Conservation (phyloP, 257 asterid species). For the Eustoma russellianum region DNA sequence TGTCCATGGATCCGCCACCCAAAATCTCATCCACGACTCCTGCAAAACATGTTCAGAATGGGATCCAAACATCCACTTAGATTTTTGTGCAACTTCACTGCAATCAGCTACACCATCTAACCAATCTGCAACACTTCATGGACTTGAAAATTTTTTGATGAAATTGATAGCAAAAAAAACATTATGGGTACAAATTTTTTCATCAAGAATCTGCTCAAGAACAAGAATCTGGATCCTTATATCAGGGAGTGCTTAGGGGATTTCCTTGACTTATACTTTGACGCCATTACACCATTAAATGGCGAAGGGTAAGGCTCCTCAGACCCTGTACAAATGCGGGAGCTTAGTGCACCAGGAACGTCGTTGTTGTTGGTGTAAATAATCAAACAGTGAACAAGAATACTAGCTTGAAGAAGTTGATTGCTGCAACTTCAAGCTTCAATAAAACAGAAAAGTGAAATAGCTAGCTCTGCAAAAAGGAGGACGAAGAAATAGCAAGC, state of each 20-base stretch:
- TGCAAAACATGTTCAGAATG: conserved; percentile 2
- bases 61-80: not conserved
- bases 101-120: not conserved
- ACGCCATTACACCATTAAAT: not conserved
- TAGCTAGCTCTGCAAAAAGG: too few species aligned
- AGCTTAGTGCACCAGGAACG: too few species aligned
- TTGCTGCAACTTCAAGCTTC: too few species aligned
- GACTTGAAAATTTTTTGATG: conserved; percentile 13
- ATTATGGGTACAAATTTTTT: conserved; percentile 11
- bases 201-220: conserved; percentile 12
- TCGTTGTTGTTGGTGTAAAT: too few species aligned
- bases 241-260: conserved; percentile 12
- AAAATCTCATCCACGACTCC: not conserved
- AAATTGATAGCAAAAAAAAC: conserved; percentile 16
- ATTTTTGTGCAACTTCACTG: conserved; percentile 2
- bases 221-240: conserved; percentile 10
- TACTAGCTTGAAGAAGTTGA: too few species aligned
- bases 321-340: too few species aligned
- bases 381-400: too few species aligned
- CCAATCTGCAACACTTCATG: conserved; percentile 9
- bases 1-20: not conserved
- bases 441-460: too few species aligned
- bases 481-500: too few species aligned
- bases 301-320: conserved; percentile 7
- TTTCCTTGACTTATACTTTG: conserved; percentile 20